Base-by-base conservation (phyloP, 768 basidiomycete genomes). In the Pleurotus tuber-regium region DNA sequence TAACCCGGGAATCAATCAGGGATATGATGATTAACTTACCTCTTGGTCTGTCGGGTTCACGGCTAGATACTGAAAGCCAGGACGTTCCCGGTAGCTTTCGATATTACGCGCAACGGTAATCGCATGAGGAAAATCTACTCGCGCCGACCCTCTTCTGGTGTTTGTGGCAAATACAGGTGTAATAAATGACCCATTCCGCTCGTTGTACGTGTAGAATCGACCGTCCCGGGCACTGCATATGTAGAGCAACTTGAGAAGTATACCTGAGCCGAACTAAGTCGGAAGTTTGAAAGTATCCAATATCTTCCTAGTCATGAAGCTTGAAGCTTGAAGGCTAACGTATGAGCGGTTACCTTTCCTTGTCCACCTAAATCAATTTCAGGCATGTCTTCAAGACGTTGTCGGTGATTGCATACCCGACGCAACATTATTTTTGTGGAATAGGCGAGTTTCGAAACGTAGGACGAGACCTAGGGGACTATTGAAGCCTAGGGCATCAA, bases 101-200 rank as follows among this genome's bases (percentile, higher is more conserved):
- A 62, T 31, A 44, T 62, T 12, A 62, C 61, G 18, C 43, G 43
- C 23, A 54, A 58, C 43, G 61, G 61, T 62, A 30, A n/a, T n/a
- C 4, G 9, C 14, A 10, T 38, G 29, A 18, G 5, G 1, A 16
- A 10, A 14, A 12, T 5, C 8, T 16, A 7, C 14, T 8, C 10
- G 19, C 11, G 3, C 2, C 33, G 16, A 23, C 7, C 4, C 28
- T 14, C 14, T 9, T 5, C n/a, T 50, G 30, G 16, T 28, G 9
- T 1, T 26, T 10, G 50, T 39, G 7, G 4, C 7, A 29, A n/a
- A 14, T n/a, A 56, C 51, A 55, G 19, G 60, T 51, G 21, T 38
- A n/a, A 2, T 50, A 50, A 16, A 52, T 44, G 3, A 56, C 56
- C 3, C 57, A 54, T 31, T 51, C 52, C 2, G 28, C 44, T 12